Conservation (phyloP, 75 land plant genomes). For the Adiantum capillusveneris region DNA sequence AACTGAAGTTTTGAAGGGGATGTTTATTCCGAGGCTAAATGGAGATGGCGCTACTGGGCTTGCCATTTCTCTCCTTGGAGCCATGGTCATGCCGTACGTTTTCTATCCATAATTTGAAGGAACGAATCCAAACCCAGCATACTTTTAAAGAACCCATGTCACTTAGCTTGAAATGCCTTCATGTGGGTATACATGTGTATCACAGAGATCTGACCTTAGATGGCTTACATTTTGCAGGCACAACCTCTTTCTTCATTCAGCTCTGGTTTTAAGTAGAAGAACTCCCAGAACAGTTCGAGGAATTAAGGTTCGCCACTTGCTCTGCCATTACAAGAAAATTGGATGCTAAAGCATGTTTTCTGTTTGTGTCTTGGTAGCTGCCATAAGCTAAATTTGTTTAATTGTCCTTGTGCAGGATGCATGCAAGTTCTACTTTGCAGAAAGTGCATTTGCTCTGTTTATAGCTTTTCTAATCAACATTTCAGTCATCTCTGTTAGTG, state of each 20-base stretch:
- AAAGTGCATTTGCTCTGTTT: conserved; percentile 37
- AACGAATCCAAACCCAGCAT: no score
- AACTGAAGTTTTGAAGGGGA: conserved; percentile 61
- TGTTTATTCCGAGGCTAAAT: conserved; percentile 62
- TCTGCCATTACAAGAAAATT: no score
- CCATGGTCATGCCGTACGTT: conserved; percentile 68
- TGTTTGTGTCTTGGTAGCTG: no score
- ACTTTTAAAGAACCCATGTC: no score
- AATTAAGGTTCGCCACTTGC: conserved; percentile 39
- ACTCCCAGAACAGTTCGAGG: conserved; percentile 21
- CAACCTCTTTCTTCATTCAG: conserved; percentile 90
- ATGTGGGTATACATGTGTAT: no score
- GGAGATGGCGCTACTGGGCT: conserved; percentile 74
- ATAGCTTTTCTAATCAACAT: conserved; percentile 76
- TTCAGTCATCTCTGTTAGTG: conserved; percentile 69
- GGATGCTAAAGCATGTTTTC: no score
- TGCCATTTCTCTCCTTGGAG: conserved; percentile 33
- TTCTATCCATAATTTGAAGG: neutral
- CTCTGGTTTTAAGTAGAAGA: conserved; percentile 75
- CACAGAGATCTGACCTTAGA: no score
- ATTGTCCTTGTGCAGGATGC: conserved; percentile 51
- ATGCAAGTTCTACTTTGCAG: conserved; percentile 40
- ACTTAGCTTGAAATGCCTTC: no score
- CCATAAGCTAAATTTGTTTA: no score
- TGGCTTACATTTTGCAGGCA: conserved; percentile 53